A percentile compares a stretch with the other conserved stretches of the same genome.
phyloP scores from a whole-genome alignment of 352 stramenopile species.

The Peronospora belbahrii region DNA sequence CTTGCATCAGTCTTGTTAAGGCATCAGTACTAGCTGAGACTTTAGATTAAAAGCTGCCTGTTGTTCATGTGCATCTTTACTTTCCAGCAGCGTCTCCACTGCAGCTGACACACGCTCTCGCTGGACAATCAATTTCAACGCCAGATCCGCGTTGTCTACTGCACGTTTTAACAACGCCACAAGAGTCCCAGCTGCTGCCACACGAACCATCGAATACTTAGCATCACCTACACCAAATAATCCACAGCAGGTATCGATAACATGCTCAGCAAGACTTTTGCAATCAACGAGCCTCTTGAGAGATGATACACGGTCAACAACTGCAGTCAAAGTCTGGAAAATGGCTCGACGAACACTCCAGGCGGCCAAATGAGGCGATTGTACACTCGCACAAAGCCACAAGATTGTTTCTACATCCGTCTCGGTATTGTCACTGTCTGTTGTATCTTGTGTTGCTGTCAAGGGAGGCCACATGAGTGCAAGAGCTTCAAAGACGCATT shows the following conservation, averaged over 20 bases:
- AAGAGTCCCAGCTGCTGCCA: constrained; percentile 46
- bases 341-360: constrained; percentile 65
- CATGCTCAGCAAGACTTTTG: constrained; percentile 23
- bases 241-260: constrained; percentile 43
- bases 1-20: background rate
- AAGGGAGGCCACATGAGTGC: constrained; percentile 35
- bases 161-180: constrained; percentile 34
- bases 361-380: constrained; percentile 33
- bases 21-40: constrained; percentile 25
- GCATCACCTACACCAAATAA: constrained; percentile 48
- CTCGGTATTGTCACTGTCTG: background rate
- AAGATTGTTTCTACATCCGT: constrained; percentile 23
- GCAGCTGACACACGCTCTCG: constrained; percentile 36
- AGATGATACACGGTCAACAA: constrained; percentile 32
- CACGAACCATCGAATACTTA: constrained; percentile 68
- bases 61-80: constrained; percentile 57
- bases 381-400: constrained; percentile 45
- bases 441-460: background rate
- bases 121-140: constrained; percentile 40
- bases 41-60: constrained; percentile 46
- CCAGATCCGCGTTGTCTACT: constrained; percentile 24
- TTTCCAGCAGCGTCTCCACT: constrained; percentile 36
- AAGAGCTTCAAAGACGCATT: constrained; percentile 66
- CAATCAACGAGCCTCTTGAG: constrained; percentile 3
- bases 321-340: constrained; percentile 31